Base-by-base conservation (phyloP, 352 stramenopile species). In the Phytopythium litorale region DNA sequence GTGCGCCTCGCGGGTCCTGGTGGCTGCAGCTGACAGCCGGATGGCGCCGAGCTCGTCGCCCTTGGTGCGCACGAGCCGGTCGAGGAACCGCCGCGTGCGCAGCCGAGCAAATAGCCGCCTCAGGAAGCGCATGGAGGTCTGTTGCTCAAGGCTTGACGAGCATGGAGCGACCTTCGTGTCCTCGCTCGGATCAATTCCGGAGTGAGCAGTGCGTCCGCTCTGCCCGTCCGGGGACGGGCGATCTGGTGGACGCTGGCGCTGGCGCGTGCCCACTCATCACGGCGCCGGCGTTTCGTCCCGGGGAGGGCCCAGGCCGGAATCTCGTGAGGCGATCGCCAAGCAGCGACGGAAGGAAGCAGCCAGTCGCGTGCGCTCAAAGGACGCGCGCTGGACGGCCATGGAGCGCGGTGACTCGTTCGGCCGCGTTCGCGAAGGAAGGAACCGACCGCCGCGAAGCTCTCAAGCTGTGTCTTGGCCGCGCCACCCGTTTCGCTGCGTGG, bases 41-140 rank as follows among this genome's bases (percentile, higher is more conserved):
- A 58, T 58, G n/a, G 52, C 52, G 21, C 32, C 52, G 11, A 58
- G 32, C 15, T 58, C 18, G 9, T 58, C 52, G 52, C 52, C 52
- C 15, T 58, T 58, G 35, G 52, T 58, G 33, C 52, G 52, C 35
- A 58, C 32, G 32, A 58, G 52, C 7, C 52, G 52, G 52, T 58
- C 35, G 33, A 58, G 52, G 52, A 32, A 58, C 32, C 52, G 16
- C 32, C 52, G 52, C 33, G 52, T 58, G 52, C 52, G 52, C 11
- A 58, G 35, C 18, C 35, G 32, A n/a, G 52, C n/a, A 7, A 58
- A 12, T 0, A 58, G 52, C 21, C 52, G 52, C 19, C 52, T 18
- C 19, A 58, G n/a, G 52, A 58, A 58, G 52, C 52, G 52, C 52
- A 58, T 58, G 32, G 15, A 19, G 35, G 19, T 33, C 33, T 48